A percentile compares a stretch with the other conserved stretches of the same genome.
Conservation (phyloP, 164 flowering plant genomes). For the Tetracentron sinense region DNA sequence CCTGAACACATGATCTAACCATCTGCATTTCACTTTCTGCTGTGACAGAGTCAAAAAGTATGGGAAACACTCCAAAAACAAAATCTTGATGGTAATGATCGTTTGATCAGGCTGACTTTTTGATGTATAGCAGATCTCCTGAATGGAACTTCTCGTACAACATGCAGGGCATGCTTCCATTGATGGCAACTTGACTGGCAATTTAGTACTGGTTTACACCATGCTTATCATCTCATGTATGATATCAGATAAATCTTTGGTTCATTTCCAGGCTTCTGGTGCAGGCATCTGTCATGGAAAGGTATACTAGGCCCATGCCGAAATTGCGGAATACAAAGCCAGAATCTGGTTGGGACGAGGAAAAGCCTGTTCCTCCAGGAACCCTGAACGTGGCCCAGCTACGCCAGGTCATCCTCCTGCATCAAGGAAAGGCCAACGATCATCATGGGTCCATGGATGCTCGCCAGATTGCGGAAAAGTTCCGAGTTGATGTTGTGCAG, state of each 20-base stretch:
- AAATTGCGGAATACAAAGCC: constrained; percentile 64
- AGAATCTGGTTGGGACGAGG: constrained; percentile 54
- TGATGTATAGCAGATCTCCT: too few species aligned
- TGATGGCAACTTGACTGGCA: too few species aligned
- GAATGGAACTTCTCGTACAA: too few species aligned
- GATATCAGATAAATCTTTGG: neutral
- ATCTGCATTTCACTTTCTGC: too few species aligned
- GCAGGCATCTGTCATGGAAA: constrained; percentile 71
- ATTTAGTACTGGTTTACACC: too few species aligned
- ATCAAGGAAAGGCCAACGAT: constrained; percentile 72
- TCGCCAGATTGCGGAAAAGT: constrained; percentile 61
- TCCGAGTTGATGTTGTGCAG: constrained; percentile 46
- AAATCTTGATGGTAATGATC: neutral
- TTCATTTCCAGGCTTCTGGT: constrained; percentile 2
- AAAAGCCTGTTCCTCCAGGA: constrained; percentile 57
- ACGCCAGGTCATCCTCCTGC: constrained; percentile 62
- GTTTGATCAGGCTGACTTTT: neutral
- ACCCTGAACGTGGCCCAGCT: constrained; percentile 70
- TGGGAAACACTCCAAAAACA: neutral
- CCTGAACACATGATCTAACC: too few species aligned
- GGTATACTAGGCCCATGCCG: constrained; percentile 69
- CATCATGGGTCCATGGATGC: constrained; percentile 66
- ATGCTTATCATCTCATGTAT: neutral
- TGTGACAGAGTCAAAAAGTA: neutral
- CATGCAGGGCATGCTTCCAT: too few species aligned